These are phyloP conservation scores for Protea cynaroides DNA, from an alignment of 164 flowering plant genomes.

Conservation along the genomic window DNA sequence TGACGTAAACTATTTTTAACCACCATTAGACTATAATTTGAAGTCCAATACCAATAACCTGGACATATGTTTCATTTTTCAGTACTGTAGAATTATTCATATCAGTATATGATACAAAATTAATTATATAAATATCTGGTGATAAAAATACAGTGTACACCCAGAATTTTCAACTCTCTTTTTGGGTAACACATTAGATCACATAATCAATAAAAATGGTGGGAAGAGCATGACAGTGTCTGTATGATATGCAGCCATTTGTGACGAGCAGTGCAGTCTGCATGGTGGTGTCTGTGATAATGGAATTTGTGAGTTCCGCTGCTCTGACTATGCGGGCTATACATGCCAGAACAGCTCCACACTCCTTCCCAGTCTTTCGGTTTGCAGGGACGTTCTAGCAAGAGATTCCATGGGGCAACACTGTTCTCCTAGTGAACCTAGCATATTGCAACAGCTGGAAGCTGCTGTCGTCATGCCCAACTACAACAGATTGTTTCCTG, in stretches of 20 bases:
- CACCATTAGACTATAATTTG: too few relatives aligned
- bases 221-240: too few relatives aligned
- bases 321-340: slow-evolving; percentile 99
- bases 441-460: slow-evolving; percentile 89
- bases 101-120: too few relatives aligned
- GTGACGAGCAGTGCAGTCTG: slow-evolving; percentile 95
- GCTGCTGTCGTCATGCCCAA: slow-evolving; percentile 94
- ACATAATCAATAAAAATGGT: too few relatives aligned
- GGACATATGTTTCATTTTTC: too few relatives aligned
- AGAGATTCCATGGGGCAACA: slow-evolving; percentile 72
- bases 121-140: too few relatives aligned
- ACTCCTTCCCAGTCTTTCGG: slow-evolving; percentile 67
- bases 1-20: too few relatives aligned
- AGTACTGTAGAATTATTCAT: too few relatives aligned
- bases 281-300: slow-evolving; percentile 99
- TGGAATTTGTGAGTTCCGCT: slow-evolving; percentile 94
- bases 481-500: slow-evolving; percentile 81
- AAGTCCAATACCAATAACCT: too few relatives aligned
- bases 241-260: slow-evolving; percentile 60
- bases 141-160: too few relatives aligned
- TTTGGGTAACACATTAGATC: too few relatives aligned
- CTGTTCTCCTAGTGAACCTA: slow-evolving; percentile 91
- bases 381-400: slow-evolving; percentile 68
- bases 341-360: slow-evolving; percentile 92
- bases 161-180: too few relatives aligned